These are phyloP conservation scores for Pontederia paniculata DNA, from an alignment of 176 grass and related monocot species.

Conservation along the genomic window DNA sequence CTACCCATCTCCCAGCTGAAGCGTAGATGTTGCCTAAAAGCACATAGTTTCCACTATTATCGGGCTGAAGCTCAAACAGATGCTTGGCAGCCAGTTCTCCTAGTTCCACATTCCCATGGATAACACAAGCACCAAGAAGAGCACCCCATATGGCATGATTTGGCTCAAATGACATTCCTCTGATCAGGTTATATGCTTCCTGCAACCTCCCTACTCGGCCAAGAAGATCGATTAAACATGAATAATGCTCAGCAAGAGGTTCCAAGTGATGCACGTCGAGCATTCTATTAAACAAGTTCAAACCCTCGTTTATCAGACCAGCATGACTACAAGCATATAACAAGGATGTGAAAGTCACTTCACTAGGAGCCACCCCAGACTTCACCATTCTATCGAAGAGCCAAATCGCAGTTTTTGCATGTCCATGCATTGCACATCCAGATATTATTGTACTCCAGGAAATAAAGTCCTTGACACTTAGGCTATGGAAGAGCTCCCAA, in stretches of 20 bases:
- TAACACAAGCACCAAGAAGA: slow-evolving; percentile 58
- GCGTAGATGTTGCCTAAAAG: slow-evolving; percentile 57
- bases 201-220: slow-evolving; percentile 47
- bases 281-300: slow-evolving; percentile 35
- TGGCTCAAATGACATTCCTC: slow-evolving; percentile 38
- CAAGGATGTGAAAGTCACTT: slow-evolving; percentile 46
- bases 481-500: slow-evolving; percentile 34
- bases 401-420: slow-evolving; percentile 36
- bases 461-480: slow-evolving; percentile 42
- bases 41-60: slow-evolving; percentile 45
- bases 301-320: slow-evolving; percentile 47
- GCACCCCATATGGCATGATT: slow-evolving; percentile 33
- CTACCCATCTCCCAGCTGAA: slow-evolving; percentile 33
- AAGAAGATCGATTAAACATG: slow-evolving; percentile 45
- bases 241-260: slow-evolving; percentile 39
- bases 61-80: slow-evolving; percentile 45
- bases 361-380: slow-evolving; percentile 29
- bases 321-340: slow-evolving; percentile 55
- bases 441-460: slow-evolving; percentile 47
- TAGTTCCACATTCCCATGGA: slow-evolving; percentile 44
- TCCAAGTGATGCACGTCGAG: slow-evolving; percentile 21
- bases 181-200: slow-evolving; percentile 43
- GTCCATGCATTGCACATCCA: slow-evolving; percentile 39
- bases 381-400: slow-evolving; percentile 41
- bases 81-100: slow-evolving; percentile 39